These are phyloP conservation scores for Diplocarpon mali DNA, from an alignment of 2,329 filamentous ascomycete species.

Conservation along the genomic window DNA sequence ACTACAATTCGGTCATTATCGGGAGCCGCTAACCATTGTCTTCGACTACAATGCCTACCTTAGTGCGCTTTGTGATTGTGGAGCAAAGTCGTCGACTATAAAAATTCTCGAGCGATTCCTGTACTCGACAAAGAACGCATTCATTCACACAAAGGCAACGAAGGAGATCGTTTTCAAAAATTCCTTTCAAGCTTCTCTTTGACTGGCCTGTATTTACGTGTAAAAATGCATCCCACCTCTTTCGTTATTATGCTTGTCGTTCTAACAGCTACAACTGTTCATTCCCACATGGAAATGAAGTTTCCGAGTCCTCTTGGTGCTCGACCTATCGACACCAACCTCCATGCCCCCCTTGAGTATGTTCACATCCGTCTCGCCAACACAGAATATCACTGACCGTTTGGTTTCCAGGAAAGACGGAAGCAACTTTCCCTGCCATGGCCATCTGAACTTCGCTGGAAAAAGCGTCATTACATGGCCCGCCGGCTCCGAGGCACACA, in stretches of 20 bases:
- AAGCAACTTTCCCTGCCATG: conserved; percentile 18
- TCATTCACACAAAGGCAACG: neutral
- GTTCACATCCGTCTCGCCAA: conserved; percentile 8
- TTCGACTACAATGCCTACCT: too few species aligned
- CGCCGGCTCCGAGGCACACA: conserved; percentile 39
- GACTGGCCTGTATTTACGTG: too few species aligned
- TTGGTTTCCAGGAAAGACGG: neutral
- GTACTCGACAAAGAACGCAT: neutral
- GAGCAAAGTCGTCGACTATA: neutral
- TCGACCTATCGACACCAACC: conserved; percentile 7
- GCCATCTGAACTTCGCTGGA: conserved; percentile 13
- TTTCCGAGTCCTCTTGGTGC: conserved; percentile 10
- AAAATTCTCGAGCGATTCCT: neutral
- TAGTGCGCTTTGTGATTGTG: too few species aligned
- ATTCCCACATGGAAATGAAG: conserved; percentile 19
- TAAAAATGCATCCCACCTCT: neutral
- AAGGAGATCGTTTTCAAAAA: neutral
- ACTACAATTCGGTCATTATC: too few species aligned
- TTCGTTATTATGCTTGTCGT: conserved; percentile 2
- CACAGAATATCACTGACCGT: neutral
- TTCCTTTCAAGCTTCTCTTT: too few species aligned
- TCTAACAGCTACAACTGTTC: conserved; percentile 4
- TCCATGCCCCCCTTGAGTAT: neutral
- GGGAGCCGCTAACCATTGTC: too few species aligned
- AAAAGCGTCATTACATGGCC: conserved; percentile 36